phyloP scores from a whole-genome alignment of 768 basidiomycete species.

The Lactifluus pinguis region DNA sequence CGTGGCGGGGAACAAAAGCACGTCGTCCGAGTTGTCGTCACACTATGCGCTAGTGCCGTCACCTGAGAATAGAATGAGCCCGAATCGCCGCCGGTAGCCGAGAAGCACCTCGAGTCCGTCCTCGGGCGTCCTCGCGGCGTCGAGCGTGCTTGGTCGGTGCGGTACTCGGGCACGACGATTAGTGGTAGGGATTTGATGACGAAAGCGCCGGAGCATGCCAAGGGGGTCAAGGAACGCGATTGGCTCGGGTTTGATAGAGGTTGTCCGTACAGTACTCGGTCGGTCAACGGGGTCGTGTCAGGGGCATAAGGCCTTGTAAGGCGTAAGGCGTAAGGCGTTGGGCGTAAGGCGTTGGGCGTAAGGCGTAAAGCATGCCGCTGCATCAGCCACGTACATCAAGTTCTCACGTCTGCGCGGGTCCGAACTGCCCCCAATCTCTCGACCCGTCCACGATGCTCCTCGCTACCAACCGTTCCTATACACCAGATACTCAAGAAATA shows the following conservation, averaged over 20 bases:
- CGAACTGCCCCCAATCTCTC: no score
- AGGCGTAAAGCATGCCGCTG: no score
- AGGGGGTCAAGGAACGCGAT: slow-evolving; percentile 30
- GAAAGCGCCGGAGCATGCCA: slow-evolving; percentile 54
- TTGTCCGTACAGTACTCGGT: background rate
- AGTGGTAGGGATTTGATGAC: slow-evolving; percentile 33
- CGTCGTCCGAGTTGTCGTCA: background rate
- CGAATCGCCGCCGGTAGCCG: slow-evolving; percentile 32
- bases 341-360: no score
- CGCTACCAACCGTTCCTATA: no score
- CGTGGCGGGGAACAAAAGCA: slow-evolving; percentile 26
- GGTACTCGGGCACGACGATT: slow-evolving; percentile 41
- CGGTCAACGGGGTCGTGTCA: background rate
- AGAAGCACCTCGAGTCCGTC: slow-evolving; percentile 37
- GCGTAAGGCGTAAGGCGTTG: no score
- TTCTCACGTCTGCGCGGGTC: no score
- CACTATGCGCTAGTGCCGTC: slow-evolving; percentile 31
- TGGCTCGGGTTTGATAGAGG: background rate
- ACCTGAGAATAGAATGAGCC: slow-evolving; percentile 59
- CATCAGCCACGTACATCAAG: no score
- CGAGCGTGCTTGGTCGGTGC: slow-evolving; percentile 32
- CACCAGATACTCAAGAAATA: no score
- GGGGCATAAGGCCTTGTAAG: background rate
- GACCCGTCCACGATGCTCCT: no score
- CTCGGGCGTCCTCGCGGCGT: slow-evolving; percentile 42